Base-by-base conservation (phyloP, 2,329 filamentous ascomycete genomes). In the Arthrobotrys musiformis region DNA sequence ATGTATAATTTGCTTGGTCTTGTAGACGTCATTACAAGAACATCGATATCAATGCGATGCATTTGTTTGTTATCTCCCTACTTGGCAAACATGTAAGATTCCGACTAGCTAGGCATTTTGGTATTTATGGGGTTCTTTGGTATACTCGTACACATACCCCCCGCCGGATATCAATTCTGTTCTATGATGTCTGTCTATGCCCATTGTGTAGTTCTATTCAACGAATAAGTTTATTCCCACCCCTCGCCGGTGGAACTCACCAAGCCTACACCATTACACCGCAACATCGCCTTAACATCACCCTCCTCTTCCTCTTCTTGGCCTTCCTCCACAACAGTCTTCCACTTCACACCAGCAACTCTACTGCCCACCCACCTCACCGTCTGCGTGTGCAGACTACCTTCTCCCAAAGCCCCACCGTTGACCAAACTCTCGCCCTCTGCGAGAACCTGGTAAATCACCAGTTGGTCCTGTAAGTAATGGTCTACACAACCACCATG, bases 391-490 rank as follows among this genome's bases (percentile, higher is more conserved):
- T 90, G 89, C 78, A 84, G 83, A 58, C 74, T 80, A 15, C 74
- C 79, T 42, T 79, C 78, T 4, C 46, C 63, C 42, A 81, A 69
- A 83, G 81, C 24, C 79, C 80, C 24, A 83, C 60, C 46, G 37
- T 78, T 48, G 15, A 78, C 74, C 70, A 88, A 86, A 9, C 88
- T 88, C 61, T 81, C 83, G 0, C 87, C 88, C 11, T 86, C 84
- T 0, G 87, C 86, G 8, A 90, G 82, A 2, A 87, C 87, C 81
- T 90, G 89, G 79, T 90, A 89, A 17, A 88, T 83, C 2, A 90
- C 83, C 24, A 90, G 80, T 81, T 90, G 89, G 81, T 90, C 89
- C 82, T 90, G 88, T 13, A 90, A 83, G 80, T 86, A 85, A 79
- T 87, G 84, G 78, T 90, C 89, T 5, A 88, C 86, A 1, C 85